Evolutionary conservation across 2,329 filamentous ascomycete genomes (phyloP).

Genomic region (Aspergillus sp.): DNA sequence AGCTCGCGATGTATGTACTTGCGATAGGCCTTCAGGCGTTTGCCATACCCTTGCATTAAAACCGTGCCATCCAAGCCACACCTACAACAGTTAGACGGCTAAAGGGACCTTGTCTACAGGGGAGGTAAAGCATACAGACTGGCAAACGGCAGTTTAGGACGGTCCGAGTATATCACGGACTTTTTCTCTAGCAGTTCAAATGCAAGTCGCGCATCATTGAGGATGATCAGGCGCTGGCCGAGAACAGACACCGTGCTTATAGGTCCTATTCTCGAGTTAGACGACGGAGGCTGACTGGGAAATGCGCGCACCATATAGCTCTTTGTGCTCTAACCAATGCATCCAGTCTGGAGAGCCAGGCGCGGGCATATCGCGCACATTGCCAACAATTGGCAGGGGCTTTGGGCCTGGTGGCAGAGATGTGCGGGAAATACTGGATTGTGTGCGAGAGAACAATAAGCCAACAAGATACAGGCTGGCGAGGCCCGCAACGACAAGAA

Average conservation of each 20-base stretch:
- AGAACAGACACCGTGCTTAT: slow-evolving; percentile 41
- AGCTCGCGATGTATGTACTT: slow-evolving; percentile 49
- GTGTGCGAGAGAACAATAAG: too few relatives aligned
- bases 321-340: slow-evolving; percentile 48
- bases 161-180: slow-evolving; percentile 30
- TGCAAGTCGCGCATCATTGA: slow-evolving; percentile 34
- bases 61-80: slow-evolving; percentile 42
- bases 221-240: slow-evolving; percentile 38
- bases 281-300: neutral
- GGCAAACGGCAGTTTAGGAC: slow-evolving; percentile 32
- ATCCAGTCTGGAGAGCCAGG: slow-evolving; percentile 38
- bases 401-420: slow-evolving; percentile 53
- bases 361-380: slow-evolving; percentile 50
- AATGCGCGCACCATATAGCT: slow-evolving; percentile 33
- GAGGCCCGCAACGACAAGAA: too few relatives aligned
- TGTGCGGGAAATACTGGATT: too few relatives aligned
- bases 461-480: too few relatives aligned
- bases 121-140: slow-evolving; percentile 35
- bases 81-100: slow-evolving; percentile 18
- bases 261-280: slow-evolving; percentile 22
- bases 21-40: slow-evolving; percentile 43
- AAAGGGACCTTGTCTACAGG: neutral
- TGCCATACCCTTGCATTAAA: slow-evolving; percentile 37
- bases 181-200: slow-evolving; percentile 38
- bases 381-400: slow-evolving; percentile 51